Percentiles rank a stretch among this genome's conserved stretches.
phyloP scores from a whole-genome alignment of 208 protist species.

The Angomonas deanei region DNA sequence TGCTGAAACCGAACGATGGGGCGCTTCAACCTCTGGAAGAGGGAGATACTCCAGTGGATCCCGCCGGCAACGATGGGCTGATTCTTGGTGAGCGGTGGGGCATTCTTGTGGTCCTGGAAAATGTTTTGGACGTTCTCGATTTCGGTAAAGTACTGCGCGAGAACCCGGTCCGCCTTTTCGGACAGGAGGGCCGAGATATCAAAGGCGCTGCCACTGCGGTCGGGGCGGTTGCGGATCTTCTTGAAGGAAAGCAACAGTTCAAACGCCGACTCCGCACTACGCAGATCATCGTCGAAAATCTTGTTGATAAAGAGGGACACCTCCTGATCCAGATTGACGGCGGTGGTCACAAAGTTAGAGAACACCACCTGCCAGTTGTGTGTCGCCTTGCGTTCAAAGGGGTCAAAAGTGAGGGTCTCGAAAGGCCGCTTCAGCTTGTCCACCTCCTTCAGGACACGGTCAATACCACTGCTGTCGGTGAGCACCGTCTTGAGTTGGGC shows the following conservation, averaged over 20 bases:
- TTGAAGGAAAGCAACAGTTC: conserved; percentile 97
- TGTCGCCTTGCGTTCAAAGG: conserved; percentile 92
- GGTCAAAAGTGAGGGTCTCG: conserved; percentile 94
- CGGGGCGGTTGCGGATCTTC: conserved; percentile 80
- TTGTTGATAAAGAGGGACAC: conserved; percentile 96
- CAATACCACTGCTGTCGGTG: conserved; percentile 94
- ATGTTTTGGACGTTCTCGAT: conserved; percentile 88
- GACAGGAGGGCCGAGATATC: conserved; percentile 92
- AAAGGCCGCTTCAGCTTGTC: conserved; percentile 94
- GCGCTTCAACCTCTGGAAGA: conserved; percentile 97
- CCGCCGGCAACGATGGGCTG: conserved; percentile 95
- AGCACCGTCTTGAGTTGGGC: conserved; percentile 96
- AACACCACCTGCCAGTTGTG: conserved; percentile 91
- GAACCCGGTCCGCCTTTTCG: conserved; percentile 94
- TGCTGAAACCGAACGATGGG: conserved; percentile 94
- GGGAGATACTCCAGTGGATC: conserved; percentile 95
- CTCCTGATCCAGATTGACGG: conserved; percentile 91
- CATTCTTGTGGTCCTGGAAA: conserved; percentile 84
- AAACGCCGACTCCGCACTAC: conserved; percentile 96
- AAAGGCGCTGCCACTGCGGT: conserved; percentile 65
- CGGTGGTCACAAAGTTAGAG: conserved; percentile 90
- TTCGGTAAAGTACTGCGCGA: conserved; percentile 93
- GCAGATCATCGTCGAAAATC: conserved; percentile 96
- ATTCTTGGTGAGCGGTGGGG: conserved; percentile 95
- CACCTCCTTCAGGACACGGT: conserved; percentile 93